Conservation (phyloP, 176 grass and related monocot genomes). For the Carex myosuroides region DNA sequence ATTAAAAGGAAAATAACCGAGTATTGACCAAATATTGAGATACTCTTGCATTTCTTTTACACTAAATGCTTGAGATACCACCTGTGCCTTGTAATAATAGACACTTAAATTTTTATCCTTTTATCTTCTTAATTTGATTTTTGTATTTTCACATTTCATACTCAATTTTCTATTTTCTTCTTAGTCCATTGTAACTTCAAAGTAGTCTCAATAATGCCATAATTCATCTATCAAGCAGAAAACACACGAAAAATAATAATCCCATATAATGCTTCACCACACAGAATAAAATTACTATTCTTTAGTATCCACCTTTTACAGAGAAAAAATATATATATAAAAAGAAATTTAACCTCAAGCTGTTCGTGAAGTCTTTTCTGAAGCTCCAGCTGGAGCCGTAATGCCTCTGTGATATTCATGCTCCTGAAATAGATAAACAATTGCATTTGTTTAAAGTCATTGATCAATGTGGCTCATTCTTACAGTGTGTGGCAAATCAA, state of each 20-base stretch:
- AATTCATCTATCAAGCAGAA: neutral
- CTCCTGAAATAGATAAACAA: constrained; percentile 43
- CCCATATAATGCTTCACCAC: neutral
- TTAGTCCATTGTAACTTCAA: neutral
- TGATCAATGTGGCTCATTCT: neutral
- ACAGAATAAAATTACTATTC: constrained; percentile 1
- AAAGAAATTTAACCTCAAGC: constrained; percentile 56
- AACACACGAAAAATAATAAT: neutral
- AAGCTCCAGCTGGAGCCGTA: constrained; percentile 86
- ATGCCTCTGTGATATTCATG: constrained; percentile 81
- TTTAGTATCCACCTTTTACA: neutral
- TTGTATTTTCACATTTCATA: neutral
- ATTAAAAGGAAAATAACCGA: neutral
- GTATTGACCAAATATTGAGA: neutral
- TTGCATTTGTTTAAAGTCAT: constrained; percentile 16
- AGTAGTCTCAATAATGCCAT: neutral
- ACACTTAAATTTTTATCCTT: neutral
- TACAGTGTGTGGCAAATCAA: neutral
- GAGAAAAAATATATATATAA: neutral
- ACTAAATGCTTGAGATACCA: neutral
- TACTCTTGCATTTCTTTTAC: neutral
- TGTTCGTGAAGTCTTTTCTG: constrained; percentile 98
- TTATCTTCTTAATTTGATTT: neutral
- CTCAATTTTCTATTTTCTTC: neutral
- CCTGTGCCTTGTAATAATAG: neutral